These are phyloP conservation scores for Chaetomiaceae sp. DNA, from an alignment of 2,329 filamentous ascomycete species.

Conservation along the genomic window DNA sequence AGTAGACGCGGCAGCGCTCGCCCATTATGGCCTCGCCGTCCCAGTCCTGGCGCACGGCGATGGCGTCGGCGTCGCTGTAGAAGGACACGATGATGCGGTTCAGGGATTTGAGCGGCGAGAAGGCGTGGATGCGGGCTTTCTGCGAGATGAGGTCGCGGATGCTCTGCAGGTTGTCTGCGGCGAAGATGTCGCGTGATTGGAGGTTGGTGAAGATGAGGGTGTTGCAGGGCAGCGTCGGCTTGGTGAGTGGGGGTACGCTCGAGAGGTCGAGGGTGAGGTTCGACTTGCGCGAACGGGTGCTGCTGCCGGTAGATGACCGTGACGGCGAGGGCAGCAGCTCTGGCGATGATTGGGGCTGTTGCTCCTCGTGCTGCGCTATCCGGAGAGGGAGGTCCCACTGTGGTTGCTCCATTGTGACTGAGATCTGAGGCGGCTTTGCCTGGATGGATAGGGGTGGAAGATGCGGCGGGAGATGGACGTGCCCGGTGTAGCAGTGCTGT, in stretches of 20 bases:
- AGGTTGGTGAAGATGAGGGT: constrained; percentile 83
- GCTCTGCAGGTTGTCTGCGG: constrained; percentile 65
- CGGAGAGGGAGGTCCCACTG: constrained; percentile 6
- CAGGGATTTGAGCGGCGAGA: constrained; percentile 77
- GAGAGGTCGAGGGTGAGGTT: constrained; percentile 70
- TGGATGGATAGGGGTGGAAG: background rate
- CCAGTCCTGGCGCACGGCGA: constrained; percentile 65
- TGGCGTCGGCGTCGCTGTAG: constrained; percentile 63
- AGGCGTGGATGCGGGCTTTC: constrained; percentile 69
- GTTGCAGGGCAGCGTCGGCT: constrained; percentile 74
- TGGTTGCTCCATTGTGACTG: constrained; percentile 16
- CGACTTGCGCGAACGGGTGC: constrained; percentile 41
- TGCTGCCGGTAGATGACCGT: constrained; percentile 43
- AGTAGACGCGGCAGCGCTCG: constrained; percentile 63
- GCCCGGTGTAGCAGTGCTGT: background rate
- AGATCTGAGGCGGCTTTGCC: too few relatives aligned
- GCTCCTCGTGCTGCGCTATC: background rate
- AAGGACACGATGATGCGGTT: constrained; percentile 77
- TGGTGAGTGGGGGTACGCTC: constrained; percentile 61
- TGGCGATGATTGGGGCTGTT: constrained; percentile 8
- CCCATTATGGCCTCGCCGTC: constrained; percentile 72
- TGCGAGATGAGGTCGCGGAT: constrained; percentile 66
- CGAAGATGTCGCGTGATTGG: constrained; percentile 67
- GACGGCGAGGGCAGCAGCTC: constrained; percentile 29
- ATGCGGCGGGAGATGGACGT: background rate